These are phyloP conservation scores for Plasmodium ovale DNA, from an alignment of 169 alveolate species.

Conservation along the genomic window DNA sequence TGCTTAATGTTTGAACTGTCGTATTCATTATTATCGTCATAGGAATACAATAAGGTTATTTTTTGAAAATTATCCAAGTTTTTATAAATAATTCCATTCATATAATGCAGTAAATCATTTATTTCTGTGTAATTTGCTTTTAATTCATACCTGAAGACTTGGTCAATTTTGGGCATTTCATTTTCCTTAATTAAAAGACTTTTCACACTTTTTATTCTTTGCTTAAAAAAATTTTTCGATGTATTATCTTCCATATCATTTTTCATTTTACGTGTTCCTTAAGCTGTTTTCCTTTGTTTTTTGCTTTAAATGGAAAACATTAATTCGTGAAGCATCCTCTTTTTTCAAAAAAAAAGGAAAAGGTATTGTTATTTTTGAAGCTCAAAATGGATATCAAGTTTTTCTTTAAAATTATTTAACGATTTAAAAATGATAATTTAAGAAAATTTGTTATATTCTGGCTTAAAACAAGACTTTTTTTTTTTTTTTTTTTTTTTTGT, in stretches of 20 bases:
- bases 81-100: slow-evolving; percentile 60
- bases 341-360: background rate
- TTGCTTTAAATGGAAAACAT: slow-evolving; percentile 10
- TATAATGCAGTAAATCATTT: slow-evolving; percentile 43
- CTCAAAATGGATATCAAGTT: background rate
- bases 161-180: slow-evolving; percentile 64
- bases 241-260: slow-evolving; percentile 20
- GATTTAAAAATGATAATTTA: too few species aligned
- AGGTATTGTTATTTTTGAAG: background rate
- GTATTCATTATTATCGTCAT: slow-evolving; percentile 54
- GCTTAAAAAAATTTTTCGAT: slow-evolving; percentile 24
- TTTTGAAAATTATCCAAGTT: slow-evolving; percentile 38
- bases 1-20: slow-evolving; percentile 30
- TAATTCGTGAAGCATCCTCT: background rate
- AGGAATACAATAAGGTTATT: slow-evolving; percentile 29
- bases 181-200: slow-evolving; percentile 26
- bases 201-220: slow-evolving; percentile 50
- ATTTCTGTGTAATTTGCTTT: slow-evolving; percentile 26
- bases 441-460: too few species aligned
- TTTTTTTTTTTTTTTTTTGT: too few species aligned
- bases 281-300: background rate
- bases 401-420: background rate
- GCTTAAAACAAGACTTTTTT: too few species aligned
- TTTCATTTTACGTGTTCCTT: slow-evolving; percentile 11
- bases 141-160: slow-evolving; percentile 55